These are phyloP conservation scores for Vaccinium vitisidaea DNA, from an alignment of 148 eudicot genomes.

Conservation along the genomic window DNA sequence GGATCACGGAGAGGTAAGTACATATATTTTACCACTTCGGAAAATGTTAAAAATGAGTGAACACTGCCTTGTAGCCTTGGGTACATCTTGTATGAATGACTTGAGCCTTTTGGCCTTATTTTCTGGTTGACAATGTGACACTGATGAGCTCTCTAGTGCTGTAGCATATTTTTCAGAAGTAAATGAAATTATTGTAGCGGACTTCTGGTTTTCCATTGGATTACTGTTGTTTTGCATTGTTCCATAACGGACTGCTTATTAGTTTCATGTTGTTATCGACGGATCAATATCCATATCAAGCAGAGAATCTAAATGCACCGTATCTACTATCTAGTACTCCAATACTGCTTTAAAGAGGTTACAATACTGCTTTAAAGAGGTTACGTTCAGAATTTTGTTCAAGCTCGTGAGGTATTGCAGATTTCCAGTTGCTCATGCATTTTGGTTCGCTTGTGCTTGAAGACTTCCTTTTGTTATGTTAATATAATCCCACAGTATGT, in stretches of 20 bases:
- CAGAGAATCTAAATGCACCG: not conserved
- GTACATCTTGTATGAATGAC: slow-evolving; percentile 22
- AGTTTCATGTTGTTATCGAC: not conserved
- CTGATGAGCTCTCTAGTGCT: slow-evolving; percentile 1
- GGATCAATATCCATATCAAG: not conserved
- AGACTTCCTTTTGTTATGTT: not conserved
- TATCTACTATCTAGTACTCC: not conserved
- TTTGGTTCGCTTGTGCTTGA: not conserved
- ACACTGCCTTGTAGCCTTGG: slow-evolving; percentile 18
- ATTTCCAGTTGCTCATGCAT: not conserved
- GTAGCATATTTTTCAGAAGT: slow-evolving; percentile 10
- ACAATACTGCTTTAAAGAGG: not conserved
- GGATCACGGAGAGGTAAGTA: slow-evolving; percentile 29
- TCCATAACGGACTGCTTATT: not conserved
- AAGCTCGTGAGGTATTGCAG: not conserved
- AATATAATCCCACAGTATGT: not conserved
- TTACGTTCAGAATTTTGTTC: not conserved
- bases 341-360: not conserved
- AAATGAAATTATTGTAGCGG: not conserved
- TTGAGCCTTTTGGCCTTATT: slow-evolving; percentile 15
- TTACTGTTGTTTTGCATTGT: not conserved
- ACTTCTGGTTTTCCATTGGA: not conserved
- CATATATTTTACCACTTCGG: slow-evolving; percentile 28
- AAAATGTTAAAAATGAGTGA: slow-evolving; percentile 21
- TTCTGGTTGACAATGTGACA: not conserved